These are phyloP conservation scores for Cyphellophora europaea DNA, from an alignment of 2,329 filamentous ascomycete species.

Conservation along the genomic window DNA sequence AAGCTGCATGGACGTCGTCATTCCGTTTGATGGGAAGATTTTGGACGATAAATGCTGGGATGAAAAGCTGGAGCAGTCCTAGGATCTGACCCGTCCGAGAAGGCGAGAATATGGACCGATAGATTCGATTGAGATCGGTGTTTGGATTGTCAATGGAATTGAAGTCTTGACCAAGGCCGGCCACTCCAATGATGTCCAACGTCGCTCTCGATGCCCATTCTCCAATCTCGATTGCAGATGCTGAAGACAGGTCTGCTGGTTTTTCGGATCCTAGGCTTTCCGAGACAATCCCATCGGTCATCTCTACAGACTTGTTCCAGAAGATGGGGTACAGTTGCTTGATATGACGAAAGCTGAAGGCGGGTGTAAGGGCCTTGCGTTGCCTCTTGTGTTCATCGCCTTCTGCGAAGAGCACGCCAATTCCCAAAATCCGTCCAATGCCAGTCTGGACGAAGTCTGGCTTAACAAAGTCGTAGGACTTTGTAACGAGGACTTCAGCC, in stretches of 20 bases:
- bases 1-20: constrained; percentile 49
- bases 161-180: constrained; percentile 63
- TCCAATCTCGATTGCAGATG: constrained; percentile 36
- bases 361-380: constrained; percentile 68
- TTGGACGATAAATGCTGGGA: constrained; percentile 54
- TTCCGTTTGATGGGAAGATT: constrained; percentile 64
- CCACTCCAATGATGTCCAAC: constrained; percentile 60
- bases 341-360: constrained; percentile 73
- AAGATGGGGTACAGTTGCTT: constrained; percentile 77
- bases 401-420: constrained; percentile 60
- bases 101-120: constrained; percentile 47
- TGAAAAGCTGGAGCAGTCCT: constrained; percentile 49
- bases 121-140: constrained; percentile 50
- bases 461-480: constrained; percentile 61
- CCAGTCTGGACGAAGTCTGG: constrained; percentile 31
- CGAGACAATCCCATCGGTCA: constrained; percentile 53
- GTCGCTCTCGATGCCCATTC: constrained; percentile 53
- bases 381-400: constrained; percentile 79
- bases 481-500: constrained; percentile 57
- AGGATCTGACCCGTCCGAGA: constrained; percentile 45
- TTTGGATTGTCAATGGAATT: constrained; percentile 52
- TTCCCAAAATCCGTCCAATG: constrained; percentile 28
- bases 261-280: constrained; percentile 16
- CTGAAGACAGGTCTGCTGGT: constrained; percentile 25
- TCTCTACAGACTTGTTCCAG: constrained; percentile 67